Evolutionary conservation across 805 yeast genomes (phyloP), one percentile per base, ranked within the genome.

Genomic region (Dipodascus albidus): DNA sequence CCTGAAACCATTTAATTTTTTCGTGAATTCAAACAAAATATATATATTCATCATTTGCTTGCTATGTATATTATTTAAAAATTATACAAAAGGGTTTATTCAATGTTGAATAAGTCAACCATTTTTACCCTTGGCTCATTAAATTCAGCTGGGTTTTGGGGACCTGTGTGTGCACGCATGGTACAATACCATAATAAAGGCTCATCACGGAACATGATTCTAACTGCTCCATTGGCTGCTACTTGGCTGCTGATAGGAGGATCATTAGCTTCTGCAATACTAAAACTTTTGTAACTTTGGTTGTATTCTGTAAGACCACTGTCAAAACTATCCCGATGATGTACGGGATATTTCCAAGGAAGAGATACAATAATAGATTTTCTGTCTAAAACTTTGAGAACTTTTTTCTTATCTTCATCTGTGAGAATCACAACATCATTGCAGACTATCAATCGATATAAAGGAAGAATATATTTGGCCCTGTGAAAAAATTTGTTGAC

Each of bases 1-100:
- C 91, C 93, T 1, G 82, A 78, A 54, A 57, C 50, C 38, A 50
- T 66, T 31, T 31, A 55, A 23, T 47, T 4, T 47, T 9, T 52
- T 14, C 17, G 17, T 42, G 9, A 15, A 31, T 31, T 15, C 38
- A 31, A 9, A n/a, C n/a, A n/a, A n/a, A n/a, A n/a, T n/a, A n/a
- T n/a, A n/a, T n/a, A n/a, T n/a, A n/a, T n/a, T n/a, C n/a, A n/a
- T n/a, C n/a, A n/a, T n/a, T n/a, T n/a, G n/a, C n/a, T n/a, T n/a
- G n/a, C n/a, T n/a, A n/a, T n/a, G n/a, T n/a, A n/a, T n/a, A n/a
- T n/a, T n/a, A n/a, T n/a, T n/a, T n/a, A n/a, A n/a, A n/a, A n/a
- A n/a, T n/a, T n/a, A n/a, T n/a, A n/a, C n/a, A n/a, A n/a, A n/a
- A n/a, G n/a, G n/a, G n/a, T n/a, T n/a, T n/a, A n/a, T n/a, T n/a